phyloP scores from a whole-genome alignment of 78 protist species.

The Dictyostelium brefeldianum region DNA sequence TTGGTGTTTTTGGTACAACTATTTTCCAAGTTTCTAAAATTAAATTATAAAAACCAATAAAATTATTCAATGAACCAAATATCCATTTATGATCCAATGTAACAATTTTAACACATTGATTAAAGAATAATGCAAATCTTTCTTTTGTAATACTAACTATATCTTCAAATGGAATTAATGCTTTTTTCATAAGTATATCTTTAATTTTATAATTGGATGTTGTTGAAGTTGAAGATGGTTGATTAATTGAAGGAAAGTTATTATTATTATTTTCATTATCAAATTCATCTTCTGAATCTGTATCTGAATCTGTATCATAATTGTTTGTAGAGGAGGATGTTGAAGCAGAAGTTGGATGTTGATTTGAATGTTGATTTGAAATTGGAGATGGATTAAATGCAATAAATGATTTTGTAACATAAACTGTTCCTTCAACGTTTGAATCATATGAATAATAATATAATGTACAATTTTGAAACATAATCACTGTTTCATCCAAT shows the following conservation, averaged over 20 bases:
- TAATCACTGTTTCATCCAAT: slow-evolving; percentile 25
- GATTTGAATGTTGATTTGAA: not conserved
- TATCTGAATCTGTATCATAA: not conserved
- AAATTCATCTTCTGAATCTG: not conserved
- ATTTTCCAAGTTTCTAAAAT: slow-evolving; percentile 26
- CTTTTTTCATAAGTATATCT: slow-evolving; percentile 22
- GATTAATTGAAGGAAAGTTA: too few relatives aligned
- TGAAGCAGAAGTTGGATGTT: not conserved
- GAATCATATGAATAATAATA: slow-evolving; percentile 8
- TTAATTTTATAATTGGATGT: not conserved
- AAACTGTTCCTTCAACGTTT: slow-evolving; percentile 44
- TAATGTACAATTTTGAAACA: slow-evolving; percentile 47
- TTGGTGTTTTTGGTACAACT: not conserved
- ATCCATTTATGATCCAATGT: slow-evolving; percentile 67
- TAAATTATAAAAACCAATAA: slow-evolving; percentile 25
- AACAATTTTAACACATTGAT: slow-evolving; percentile 48
- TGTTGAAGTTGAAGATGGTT: too few relatives aligned
- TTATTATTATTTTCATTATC: too few relatives aligned
- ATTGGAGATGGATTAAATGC: slow-evolving; percentile 53
- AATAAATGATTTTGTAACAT: slow-evolving; percentile 58
- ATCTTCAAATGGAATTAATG: slow-evolving; percentile 71
- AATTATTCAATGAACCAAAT: slow-evolving; percentile 38
- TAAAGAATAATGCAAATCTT: slow-evolving; percentile 27
- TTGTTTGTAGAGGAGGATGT: not conserved
- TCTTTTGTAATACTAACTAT: slow-evolving; percentile 49